Evolutionary conservation across 2,329 filamentous ascomycete genomes (phyloP).

Genomic region (Alternaria triticina): DNA sequence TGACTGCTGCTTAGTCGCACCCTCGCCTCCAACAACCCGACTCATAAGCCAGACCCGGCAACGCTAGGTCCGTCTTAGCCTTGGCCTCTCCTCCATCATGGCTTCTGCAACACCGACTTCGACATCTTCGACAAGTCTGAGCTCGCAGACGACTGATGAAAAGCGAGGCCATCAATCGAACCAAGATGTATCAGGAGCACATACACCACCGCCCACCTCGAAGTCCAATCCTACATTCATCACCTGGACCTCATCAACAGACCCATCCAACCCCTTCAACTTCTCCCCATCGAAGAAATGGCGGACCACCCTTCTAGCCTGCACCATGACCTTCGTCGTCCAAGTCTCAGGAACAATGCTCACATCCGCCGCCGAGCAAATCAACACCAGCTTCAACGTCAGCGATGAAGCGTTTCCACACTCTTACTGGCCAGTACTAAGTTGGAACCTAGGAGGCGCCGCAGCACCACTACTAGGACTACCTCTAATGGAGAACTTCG

Average conservation of each 20-base stretch:
- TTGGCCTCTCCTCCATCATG: neutral
- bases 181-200: neutral
- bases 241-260: constrained; percentile 30
- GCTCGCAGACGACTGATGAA: neutral
- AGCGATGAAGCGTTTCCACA: constrained; percentile 49
- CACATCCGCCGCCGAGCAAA: constrained; percentile 42
- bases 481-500: constrained; percentile 54
- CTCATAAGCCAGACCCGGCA: neutral
- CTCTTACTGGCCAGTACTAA: constrained; percentile 51
- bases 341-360: constrained; percentile 44
- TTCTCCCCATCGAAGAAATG: constrained; percentile 52
- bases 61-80: neutral
- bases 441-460: constrained; percentile 53
- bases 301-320: constrained; percentile 51
- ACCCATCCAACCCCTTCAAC: constrained; percentile 49
- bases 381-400: constrained; percentile 49
- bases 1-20: neutral
- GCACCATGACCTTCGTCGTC: constrained; percentile 49
- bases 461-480: constrained; percentile 50
- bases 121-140: neutral
- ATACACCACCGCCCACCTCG: neutral
- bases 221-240: constrained; percentile 8
- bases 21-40: neutral
- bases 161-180: neutral
- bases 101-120: neutral